Percentiles rank a stretch among this genome's conserved stretches.
Evolutionary conservation across 176 grass and related monocot species (phyloP).

Genomic region (Triticum dicoccoides): DNA sequence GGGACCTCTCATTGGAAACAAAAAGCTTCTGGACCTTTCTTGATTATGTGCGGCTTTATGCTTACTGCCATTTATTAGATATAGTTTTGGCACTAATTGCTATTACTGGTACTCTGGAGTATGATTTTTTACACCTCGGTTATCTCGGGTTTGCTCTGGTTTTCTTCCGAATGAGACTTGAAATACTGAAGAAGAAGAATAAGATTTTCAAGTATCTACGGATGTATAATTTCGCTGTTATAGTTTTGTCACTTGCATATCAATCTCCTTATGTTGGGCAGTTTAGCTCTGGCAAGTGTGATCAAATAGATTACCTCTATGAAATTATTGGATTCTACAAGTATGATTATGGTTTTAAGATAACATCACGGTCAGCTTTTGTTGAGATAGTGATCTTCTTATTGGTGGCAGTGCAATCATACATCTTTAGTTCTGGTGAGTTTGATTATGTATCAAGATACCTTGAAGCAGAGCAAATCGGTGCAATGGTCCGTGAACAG

Average conservation of each 20-base stretch:
- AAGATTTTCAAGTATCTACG: slow-evolving; percentile 90
- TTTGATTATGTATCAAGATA: slow-evolving; percentile 98
- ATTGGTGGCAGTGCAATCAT: slow-evolving; percentile 88
- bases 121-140: slow-evolving; percentile 95
- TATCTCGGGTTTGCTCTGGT: slow-evolving; percentile 96
- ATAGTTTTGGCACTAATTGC: slow-evolving; percentile 97
- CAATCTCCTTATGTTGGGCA: slow-evolving; percentile 97
- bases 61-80: slow-evolving; percentile 93
- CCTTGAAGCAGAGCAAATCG: slow-evolving; percentile 92
- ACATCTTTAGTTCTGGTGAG: slow-evolving; percentile 83
- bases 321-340: slow-evolving; percentile 97
- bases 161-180: slow-evolving; percentile 98
- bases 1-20: slow-evolving; percentile 96
- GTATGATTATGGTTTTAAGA: slow-evolving; percentile 97
- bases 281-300: slow-evolving; percentile 86
- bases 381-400: slow-evolving; percentile 98
- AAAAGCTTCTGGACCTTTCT: slow-evolving; percentile 99
- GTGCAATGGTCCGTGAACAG: slow-evolving; percentile 92
- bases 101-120: slow-evolving; percentile 95
- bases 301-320: slow-evolving; percentile 90
- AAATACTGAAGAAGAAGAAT: slow-evolving; percentile 97
- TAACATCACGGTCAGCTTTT: slow-evolving; percentile 93
- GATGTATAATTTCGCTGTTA: slow-evolving; percentile 94
- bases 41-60: slow-evolving; percentile 89
- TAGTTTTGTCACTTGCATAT: slow-evolving; percentile 94